Percentiles rank a stretch among this genome's conserved stretches.
Conservation (phyloP, 2,329 filamentous ascomycete genomes). For the Mycosphaerella arachidis region DNA sequence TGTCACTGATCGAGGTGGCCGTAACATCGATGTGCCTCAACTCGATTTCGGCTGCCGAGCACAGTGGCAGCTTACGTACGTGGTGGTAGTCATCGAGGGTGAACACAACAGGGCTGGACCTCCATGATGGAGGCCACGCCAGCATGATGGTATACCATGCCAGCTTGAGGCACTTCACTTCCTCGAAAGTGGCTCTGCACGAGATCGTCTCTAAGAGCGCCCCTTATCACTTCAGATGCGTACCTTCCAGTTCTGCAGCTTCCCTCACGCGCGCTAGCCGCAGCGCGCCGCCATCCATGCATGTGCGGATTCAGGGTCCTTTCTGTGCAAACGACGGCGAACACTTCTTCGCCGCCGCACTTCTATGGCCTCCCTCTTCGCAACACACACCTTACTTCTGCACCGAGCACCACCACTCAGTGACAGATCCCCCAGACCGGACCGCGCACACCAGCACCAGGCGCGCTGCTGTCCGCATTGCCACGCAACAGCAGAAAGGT, state of each 20-base stretch:
- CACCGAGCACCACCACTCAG: neutral
- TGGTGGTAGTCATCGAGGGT: too few relatives aligned
- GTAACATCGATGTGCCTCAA: too few relatives aligned
- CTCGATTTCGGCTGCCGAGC: too few relatives aligned
- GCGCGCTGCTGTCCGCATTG: neutral
- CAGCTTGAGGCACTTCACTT: neutral
- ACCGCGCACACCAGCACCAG: neutral
- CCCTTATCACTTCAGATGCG: neutral
- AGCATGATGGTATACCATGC: too few relatives aligned
- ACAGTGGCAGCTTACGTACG: too few relatives aligned
- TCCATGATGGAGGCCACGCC: too few relatives aligned
- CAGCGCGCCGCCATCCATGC: neutral
- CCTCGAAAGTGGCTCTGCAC: neutral
- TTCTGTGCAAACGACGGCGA: neutral
- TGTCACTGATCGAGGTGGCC: neutral
- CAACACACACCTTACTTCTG: slow-evolving; percentile 1
- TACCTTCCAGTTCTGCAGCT: neutral
- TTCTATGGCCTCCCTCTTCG: neutral
- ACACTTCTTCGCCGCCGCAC: neutral
- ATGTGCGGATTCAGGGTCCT: neutral
- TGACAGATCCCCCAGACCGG: slow-evolving; percentile 2
- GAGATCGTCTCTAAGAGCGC: neutral
- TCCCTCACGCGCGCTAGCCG: neutral
- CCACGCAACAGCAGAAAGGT: neutral
- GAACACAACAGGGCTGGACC: too few relatives aligned